phyloP scores from a whole-genome alignment of 495 filamentous ascomycete species.

The Astrothelium subdiscretum region DNA sequence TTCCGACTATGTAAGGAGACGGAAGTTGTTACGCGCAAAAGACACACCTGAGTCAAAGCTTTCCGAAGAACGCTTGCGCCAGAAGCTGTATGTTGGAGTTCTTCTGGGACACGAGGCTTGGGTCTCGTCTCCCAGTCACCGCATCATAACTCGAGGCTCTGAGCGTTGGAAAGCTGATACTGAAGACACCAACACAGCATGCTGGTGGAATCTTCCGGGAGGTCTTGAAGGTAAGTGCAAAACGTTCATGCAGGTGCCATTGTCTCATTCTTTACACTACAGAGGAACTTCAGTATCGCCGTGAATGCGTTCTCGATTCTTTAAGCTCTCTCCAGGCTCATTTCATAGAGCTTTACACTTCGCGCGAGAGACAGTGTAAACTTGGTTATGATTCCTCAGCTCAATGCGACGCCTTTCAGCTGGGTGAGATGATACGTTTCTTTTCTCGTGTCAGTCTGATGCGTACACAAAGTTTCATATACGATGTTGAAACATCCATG shows the following conservation, averaged over 20 bases:
- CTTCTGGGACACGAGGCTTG: slow-evolving; percentile 43
- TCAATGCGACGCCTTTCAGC: slow-evolving; percentile 75
- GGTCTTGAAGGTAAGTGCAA: slow-evolving; percentile 54
- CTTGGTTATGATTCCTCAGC: slow-evolving; percentile 62
- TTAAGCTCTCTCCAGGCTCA: slow-evolving; percentile 64
- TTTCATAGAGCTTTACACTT: slow-evolving; percentile 59
- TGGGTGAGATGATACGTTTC: slow-evolving; percentile 78
- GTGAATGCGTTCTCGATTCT: slow-evolving; percentile 59
- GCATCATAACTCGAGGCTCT: slow-evolving; percentile 57
- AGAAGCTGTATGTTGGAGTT: slow-evolving; percentile 51
- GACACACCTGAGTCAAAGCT: slow-evolving; percentile 28
- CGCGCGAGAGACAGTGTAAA: slow-evolving; percentile 51
- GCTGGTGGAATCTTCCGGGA: slow-evolving; percentile 66
- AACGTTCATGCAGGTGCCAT: slow-evolving; percentile 21
- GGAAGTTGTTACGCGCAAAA: slow-evolving; percentile 22
- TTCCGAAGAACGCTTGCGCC: slow-evolving; percentile 46
- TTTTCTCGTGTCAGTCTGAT: slow-evolving; percentile 40
- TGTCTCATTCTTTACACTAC: background rate
- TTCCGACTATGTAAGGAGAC: slow-evolving; percentile 33
- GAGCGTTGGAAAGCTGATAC: slow-evolving; percentile 43
- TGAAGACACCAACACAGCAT: slow-evolving; percentile 30
- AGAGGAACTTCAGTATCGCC: slow-evolving; percentile 60
- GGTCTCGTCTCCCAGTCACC: slow-evolving; percentile 41
- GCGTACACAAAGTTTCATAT: slow-evolving; percentile 28
- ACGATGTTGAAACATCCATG: slow-evolving; percentile 16